A percentile compares a stretch with the other conserved stretches of the same genome.
phyloP scores from a whole-genome alignment of 108 stramenopile genomes.

The Poteriospumella lacustris region DNA sequence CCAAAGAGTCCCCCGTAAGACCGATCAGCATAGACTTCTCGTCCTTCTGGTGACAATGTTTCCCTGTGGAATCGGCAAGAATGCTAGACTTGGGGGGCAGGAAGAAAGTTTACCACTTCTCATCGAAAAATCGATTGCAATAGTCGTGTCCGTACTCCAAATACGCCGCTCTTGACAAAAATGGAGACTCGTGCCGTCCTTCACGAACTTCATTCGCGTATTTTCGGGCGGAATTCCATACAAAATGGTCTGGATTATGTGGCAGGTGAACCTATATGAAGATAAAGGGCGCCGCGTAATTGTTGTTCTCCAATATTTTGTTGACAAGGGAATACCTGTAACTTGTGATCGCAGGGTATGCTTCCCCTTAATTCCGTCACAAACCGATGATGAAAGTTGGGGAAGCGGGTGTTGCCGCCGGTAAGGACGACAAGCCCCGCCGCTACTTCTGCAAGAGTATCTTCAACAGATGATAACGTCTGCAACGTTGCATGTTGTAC shows the following conservation, averaged over 20 bases:
- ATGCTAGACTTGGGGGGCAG: no score
- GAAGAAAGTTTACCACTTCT: slow-evolving; percentile 3
- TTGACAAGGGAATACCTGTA: slow-evolving; percentile 42
- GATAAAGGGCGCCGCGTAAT: not conserved
- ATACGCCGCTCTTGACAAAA: slow-evolving; percentile 44
- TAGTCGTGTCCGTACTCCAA: slow-evolving; percentile 35
- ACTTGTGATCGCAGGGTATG: slow-evolving; percentile 61
- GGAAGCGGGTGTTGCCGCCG: slow-evolving; percentile 74
- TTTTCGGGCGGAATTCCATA: slow-evolving; percentile 49
- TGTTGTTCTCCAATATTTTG: not conserved
- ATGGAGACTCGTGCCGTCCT: slow-evolving; percentile 37
- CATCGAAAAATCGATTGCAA: slow-evolving; percentile 16
- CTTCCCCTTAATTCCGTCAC: slow-evolving; percentile 64
- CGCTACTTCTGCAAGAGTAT: slow-evolving; percentile 43
- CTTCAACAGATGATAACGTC: not conserved
- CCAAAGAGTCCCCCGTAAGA: no score
- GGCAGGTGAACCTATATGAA: slow-evolving; percentile 34
- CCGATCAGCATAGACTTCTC: no score
- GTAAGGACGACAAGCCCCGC: slow-evolving; percentile 69
- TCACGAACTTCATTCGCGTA: not conserved
- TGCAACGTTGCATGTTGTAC: slow-evolving; percentile 58
- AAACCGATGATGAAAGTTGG: slow-evolving; percentile 64
- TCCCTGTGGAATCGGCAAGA: no score
- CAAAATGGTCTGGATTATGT: slow-evolving; percentile 62
- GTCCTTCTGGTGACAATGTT: no score